Percentiles rank a stretch among this genome's conserved stretches.
Conservation (phyloP, 2,329 filamentous ascomycete genomes). For the Hysterium pulicare region DNA sequence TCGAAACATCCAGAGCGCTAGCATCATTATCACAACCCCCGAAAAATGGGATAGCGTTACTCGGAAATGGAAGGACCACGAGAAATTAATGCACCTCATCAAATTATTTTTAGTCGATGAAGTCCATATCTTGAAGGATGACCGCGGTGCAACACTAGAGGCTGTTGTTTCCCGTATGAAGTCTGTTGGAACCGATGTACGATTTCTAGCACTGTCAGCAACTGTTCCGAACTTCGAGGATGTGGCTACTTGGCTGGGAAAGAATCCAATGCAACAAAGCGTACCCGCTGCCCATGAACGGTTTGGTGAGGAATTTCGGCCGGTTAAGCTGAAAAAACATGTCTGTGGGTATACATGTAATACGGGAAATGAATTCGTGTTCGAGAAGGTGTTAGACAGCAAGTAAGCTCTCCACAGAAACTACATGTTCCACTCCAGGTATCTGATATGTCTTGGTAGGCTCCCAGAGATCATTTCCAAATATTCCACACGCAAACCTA, state of each 20-base stretch:
- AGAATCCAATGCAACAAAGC: slow-evolving; percentile 55
- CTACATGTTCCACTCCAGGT: too few relatives aligned
- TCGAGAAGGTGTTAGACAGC: slow-evolving; percentile 66
- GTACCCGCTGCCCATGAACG: slow-evolving; percentile 64
- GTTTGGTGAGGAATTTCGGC: slow-evolving; percentile 77
- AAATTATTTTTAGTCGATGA: slow-evolving; percentile 83
- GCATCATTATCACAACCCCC: slow-evolving; percentile 82
- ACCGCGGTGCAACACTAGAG: slow-evolving; percentile 74
- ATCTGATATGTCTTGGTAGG: slow-evolving; percentile 36
- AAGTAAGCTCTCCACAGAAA: too few relatives aligned
- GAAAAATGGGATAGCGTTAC: slow-evolving; percentile 93
- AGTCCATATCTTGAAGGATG: slow-evolving; percentile 80
- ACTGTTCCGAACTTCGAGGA: slow-evolving; percentile 81
- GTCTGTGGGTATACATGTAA: slow-evolving; percentile 67
- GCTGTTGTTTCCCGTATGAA: slow-evolving; percentile 87
- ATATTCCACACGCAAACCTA: slow-evolving; percentile 68
- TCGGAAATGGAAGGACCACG: slow-evolving; percentile 79
- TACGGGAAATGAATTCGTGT: slow-evolving; percentile 66
- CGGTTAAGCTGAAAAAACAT: slow-evolving; percentile 71
- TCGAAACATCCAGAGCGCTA: slow-evolving; percentile 66
- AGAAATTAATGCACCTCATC: slow-evolving; percentile 68
- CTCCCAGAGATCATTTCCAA: slow-evolving; percentile 64
- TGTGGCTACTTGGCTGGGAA: slow-evolving; percentile 76
- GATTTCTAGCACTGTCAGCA: slow-evolving; percentile 78
- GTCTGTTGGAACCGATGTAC: slow-evolving; percentile 68